A percentile compares a stretch with the other conserved stretches of the same genome.
Conservation (phyloP, 2,329 filamentous ascomycete species). For the Diaporthe velutina region DNA sequence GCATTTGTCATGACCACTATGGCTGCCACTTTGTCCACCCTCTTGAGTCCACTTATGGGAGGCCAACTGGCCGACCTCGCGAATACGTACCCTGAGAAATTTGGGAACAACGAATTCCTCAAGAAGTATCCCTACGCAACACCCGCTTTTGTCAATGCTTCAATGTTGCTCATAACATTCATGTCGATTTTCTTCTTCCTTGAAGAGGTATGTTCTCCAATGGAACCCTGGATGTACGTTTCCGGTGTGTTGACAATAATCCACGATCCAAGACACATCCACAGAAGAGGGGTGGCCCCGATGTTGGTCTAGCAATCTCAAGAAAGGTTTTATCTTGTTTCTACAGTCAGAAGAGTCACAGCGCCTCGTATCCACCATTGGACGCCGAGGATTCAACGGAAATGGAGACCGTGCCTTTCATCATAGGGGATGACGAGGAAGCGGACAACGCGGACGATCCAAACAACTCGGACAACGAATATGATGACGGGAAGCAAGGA, state of each 20-base stretch:
- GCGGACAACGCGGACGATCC: not conserved
- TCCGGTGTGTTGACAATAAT: not conserved
- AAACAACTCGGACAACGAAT: not conserved
- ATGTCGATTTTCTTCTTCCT: slow-evolving; percentile 18
- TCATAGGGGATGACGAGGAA: not conserved
- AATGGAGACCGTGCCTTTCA: slow-evolving; percentile 24
- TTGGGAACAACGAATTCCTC: not conserved
- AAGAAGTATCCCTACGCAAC: slow-evolving; percentile 15
- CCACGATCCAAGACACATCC: not conserved
- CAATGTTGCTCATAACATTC: slow-evolving; percentile 16
- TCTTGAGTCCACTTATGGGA: slow-evolving; percentile 18
- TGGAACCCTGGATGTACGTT: not conserved
- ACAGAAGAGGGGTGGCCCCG: not conserved
- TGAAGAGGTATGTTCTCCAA: slow-evolving; percentile 18
- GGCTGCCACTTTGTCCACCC: slow-evolving; percentile 12
- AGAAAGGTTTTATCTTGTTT: not conserved
- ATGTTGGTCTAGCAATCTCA: not conserved
- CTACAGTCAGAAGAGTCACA: not conserved
- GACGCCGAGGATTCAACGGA: slow-evolving; percentile 9
- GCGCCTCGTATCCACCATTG: not conserved
- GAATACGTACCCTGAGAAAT: not conserved
- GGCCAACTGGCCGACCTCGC: slow-evolving; percentile 20
- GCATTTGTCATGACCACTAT: slow-evolving; percentile 26
- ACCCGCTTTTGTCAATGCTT: slow-evolving; percentile 22
- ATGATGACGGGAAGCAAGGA: not conserved